These are phyloP conservation scores for Aspergillus hancockii DNA, from an alignment of 495 filamentous ascomycete genomes.

Conservation along the genomic window DNA sequence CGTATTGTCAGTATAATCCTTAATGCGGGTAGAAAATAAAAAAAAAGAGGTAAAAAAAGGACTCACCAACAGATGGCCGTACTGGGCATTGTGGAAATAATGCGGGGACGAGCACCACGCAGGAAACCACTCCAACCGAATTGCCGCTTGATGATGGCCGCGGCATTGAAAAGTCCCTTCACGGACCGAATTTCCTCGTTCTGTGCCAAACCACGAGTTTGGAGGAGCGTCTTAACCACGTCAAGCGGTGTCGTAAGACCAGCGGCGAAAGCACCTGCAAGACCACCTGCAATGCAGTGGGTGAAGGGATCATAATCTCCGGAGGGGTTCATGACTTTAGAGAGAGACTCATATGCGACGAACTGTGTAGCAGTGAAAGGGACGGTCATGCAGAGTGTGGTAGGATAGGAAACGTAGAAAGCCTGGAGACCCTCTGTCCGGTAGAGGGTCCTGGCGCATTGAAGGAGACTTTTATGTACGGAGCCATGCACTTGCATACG, in stretches of 20 bases:
- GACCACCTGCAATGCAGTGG: conserved; percentile 86
- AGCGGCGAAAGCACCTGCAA: conserved; percentile 91
- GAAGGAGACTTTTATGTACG: conserved; percentile 76
- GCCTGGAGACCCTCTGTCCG: conserved; percentile 82
- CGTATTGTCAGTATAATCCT: conserved; percentile 17
- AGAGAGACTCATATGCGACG: conserved; percentile 94
- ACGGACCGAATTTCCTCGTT: conserved; percentile 84
- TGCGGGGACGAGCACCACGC: conserved; percentile 84
- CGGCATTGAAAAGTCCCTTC: conserved; percentile 79
- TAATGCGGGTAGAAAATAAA: not conserved
- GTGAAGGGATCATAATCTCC: conserved; percentile 86
- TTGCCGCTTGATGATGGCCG: conserved; percentile 76
- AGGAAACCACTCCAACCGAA: conserved; percentile 89
- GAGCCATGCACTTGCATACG: conserved; percentile 98
- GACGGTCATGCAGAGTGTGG: conserved; percentile 97
- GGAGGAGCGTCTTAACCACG: conserved; percentile 95
- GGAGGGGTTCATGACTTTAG: conserved; percentile 84
- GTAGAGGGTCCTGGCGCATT: conserved; percentile 88
- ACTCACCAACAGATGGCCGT: conserved; percentile 97
- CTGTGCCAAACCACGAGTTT: conserved; percentile 80
- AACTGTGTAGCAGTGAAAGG: conserved; percentile 97
- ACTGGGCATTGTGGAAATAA: conserved; percentile 96
- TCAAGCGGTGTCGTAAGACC: conserved; percentile 94
- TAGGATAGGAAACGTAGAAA: conserved; percentile 99
- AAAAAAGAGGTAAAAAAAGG: conserved; percentile 24